Evolutionary conservation across 1,284 basidiomycete species (phyloP).

Genomic region (Austroboletus niveus): DNA sequence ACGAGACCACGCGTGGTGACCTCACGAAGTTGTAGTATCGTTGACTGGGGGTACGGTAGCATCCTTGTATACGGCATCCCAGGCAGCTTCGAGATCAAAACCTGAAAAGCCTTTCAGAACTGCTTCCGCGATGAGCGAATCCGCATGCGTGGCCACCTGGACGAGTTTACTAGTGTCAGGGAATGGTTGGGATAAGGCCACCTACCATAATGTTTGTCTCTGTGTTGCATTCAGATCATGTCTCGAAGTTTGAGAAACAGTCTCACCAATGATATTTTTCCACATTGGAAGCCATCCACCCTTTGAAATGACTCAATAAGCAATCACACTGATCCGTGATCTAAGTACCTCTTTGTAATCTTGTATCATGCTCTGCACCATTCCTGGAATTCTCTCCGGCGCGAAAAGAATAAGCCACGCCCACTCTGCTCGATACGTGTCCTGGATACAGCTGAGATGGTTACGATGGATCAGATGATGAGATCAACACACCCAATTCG

Average conservation of each 20-base stretch:
- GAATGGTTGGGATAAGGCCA: neutral
- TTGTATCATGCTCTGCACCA: slow-evolving; percentile 79
- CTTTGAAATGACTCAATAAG: slow-evolving; percentile 32
- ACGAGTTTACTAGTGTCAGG: neutral
- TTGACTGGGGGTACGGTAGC: slow-evolving; percentile 64
- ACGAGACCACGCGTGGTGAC: neutral
- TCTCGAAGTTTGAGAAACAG: neutral
- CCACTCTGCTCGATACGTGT: slow-evolving; percentile 79
- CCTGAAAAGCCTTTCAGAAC: slow-evolving; percentile 61
- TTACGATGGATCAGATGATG: neutral
- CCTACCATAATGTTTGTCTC: slow-evolving; percentile 75
- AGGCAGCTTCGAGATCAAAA: slow-evolving; percentile 67
- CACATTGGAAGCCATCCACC: slow-evolving; percentile 89
- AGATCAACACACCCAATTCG: slow-evolving; percentile 63
- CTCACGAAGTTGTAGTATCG: slow-evolving; percentile 57
- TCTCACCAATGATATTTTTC: slow-evolving; percentile 78
- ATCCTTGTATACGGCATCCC: slow-evolving; percentile 76
- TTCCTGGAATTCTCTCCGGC: slow-evolving; percentile 70
- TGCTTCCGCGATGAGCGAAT: slow-evolving; percentile 79
- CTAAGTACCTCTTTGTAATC: slow-evolving; percentile 62
- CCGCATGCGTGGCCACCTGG: slow-evolving; percentile 76
- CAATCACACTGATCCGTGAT: neutral
- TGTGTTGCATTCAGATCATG: slow-evolving; percentile 18
- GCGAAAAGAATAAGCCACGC: slow-evolving; percentile 76
- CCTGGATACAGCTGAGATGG: slow-evolving; percentile 37